Percentiles rank a stretch among this genome's conserved stretches.
These are phyloP conservation scores for Xylariaceae sp. DNA, from an alignment of 2,329 filamentous ascomycete genomes.

Conservation along the genomic window DNA sequence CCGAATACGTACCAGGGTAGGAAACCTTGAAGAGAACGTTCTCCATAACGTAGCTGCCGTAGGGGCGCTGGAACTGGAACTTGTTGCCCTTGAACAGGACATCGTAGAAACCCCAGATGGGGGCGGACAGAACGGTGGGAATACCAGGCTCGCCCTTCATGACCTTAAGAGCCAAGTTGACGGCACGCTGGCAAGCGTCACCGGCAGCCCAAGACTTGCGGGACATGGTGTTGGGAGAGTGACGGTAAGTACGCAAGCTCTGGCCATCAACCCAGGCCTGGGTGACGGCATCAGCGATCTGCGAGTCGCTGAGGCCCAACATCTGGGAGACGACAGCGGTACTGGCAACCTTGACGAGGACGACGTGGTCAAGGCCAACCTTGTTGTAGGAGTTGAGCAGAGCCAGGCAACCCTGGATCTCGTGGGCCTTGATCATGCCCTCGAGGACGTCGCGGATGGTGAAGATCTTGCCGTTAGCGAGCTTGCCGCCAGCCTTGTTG, in stretches of 20 bases:
- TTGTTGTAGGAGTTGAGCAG: slow-evolving; percentile 99
- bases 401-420: slow-evolving; percentile 95
- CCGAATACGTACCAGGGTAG: slow-evolving; percentile 66
- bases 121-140: slow-evolving; percentile 86
- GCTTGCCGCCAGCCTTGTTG: slow-evolving; percentile 67
- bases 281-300: slow-evolving; percentile 91
- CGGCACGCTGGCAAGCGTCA: slow-evolving; percentile 92
- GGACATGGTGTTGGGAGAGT: slow-evolving; percentile 98
- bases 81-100: slow-evolving; percentile 94
- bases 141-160: slow-evolving; percentile 86
- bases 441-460: slow-evolving; percentile 88
- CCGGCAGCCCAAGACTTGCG: slow-evolving; percentile 98
- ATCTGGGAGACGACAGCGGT: slow-evolving; percentile 93
- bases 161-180: slow-evolving; percentile 87
- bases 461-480: slow-evolving; percentile 81
- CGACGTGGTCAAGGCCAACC: slow-evolving; percentile 95
- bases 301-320: slow-evolving; percentile 80
- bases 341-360: slow-evolving; percentile 95
- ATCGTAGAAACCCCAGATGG: slow-evolving; percentile 97
- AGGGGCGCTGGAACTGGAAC: slow-evolving; percentile 92
- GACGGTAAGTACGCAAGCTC: slow-evolving; percentile 91
- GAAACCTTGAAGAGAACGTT: slow-evolving; percentile 99
- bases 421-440: slow-evolving; percentile 98
- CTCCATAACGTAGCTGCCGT: slow-evolving; percentile 99
- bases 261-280: slow-evolving; percentile 98